phyloP scores from a whole-genome alignment of 2,329 filamentous ascomycete genomes.

The Tolypocladium sp. region DNA sequence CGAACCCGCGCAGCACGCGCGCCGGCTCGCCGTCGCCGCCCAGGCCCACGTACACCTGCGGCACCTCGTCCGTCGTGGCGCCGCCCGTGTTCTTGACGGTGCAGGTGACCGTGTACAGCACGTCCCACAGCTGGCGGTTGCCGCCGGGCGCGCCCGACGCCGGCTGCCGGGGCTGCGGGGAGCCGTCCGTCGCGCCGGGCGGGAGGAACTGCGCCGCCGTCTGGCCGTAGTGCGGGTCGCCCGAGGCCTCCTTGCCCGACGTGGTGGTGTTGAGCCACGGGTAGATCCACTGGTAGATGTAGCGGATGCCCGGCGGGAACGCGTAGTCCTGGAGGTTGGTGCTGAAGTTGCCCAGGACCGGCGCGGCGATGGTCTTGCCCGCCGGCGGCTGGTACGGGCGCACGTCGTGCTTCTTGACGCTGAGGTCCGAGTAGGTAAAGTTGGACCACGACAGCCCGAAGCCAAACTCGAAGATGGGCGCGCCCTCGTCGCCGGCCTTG shows the following conservation, averaged over 20 bases:
- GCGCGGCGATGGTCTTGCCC: slow-evolving; percentile 55
- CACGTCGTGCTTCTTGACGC: slow-evolving; percentile 40
- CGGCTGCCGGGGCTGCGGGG: slow-evolving; percentile 44
- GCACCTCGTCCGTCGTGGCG: slow-evolving; percentile 58
- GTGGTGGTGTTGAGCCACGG: slow-evolving; percentile 62
- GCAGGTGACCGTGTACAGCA: slow-evolving; percentile 57
- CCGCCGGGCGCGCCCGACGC: slow-evolving; percentile 50
- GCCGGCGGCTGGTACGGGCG: slow-evolving; percentile 47
- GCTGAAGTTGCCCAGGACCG: slow-evolving; percentile 54
- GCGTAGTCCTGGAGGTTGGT: slow-evolving; percentile 55
- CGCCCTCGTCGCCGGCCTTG: slow-evolving; percentile 20
- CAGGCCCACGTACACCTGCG: slow-evolving; percentile 71
- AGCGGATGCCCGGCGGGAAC: slow-evolving; percentile 52
- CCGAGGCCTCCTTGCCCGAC: slow-evolving; percentile 43
- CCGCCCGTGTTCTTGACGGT: slow-evolving; percentile 64
- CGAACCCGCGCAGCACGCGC: slow-evolving; percentile 68
- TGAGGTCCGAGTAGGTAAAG: slow-evolving; percentile 64
- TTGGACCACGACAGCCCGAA: slow-evolving; percentile 74
- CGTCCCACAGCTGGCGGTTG: slow-evolving; percentile 57
- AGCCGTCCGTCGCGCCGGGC: slow-evolving; percentile 42
- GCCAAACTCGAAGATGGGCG: slow-evolving; percentile 73
- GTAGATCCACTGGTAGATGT: slow-evolving; percentile 53
- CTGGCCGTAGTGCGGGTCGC: slow-evolving; percentile 51
- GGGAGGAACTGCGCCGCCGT: slow-evolving; percentile 53
- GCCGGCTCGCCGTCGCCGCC: slow-evolving; percentile 66